Percentiles rank a stretch among this genome's conserved stretches.
phyloP scores from a whole-genome alignment of 331 rosid genomes.

The Acacia pycnantha region DNA sequence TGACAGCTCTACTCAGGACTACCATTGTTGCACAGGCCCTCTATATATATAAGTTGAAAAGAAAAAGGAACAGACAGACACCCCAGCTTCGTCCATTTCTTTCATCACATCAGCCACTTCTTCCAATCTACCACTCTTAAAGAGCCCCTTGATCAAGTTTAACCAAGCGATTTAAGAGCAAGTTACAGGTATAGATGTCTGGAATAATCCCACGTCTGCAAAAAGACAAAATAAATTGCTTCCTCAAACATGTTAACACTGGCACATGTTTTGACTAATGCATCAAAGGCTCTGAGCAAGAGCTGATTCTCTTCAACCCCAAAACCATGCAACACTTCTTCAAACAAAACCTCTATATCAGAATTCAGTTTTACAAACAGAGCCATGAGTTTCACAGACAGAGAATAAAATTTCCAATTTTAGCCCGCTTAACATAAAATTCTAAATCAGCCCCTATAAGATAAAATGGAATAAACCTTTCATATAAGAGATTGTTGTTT shows the following conservation, averaged over 20 bases:
- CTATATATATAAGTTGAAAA: slow-evolving; percentile 39
- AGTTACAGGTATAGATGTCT: slow-evolving; percentile 54
- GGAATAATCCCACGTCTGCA: slow-evolving; percentile 21
- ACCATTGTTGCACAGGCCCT: slow-evolving; percentile 59
- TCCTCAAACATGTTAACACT: slow-evolving; percentile 57
- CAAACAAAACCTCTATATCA: slow-evolving; percentile 32
- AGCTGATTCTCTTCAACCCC: no score
- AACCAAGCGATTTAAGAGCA: slow-evolving; percentile 61
- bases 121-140: slow-evolving; percentile 55
- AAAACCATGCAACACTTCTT: no score
- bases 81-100: slow-evolving; percentile 60
- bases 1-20: no score
- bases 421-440: no score
- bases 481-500: no score
- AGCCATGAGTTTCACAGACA: slow-evolving; percentile 48
- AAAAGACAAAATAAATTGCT: slow-evolving; percentile 56
- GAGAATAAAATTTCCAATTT: slow-evolving; percentile 19
- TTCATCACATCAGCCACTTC: slow-evolving; percentile 42
- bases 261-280: slow-evolving; percentile 51
- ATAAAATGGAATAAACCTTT: no score
- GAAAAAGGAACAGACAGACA: slow-evolving; percentile 47
- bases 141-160: slow-evolving; percentile 60
- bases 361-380: slow-evolving; percentile 28
- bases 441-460: no score
- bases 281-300: slow-evolving; percentile 21